phyloP scores from a whole-genome alignment of 1,284 basidiomycete genomes.

The Sanghuangporus sanghuang region DNA sequence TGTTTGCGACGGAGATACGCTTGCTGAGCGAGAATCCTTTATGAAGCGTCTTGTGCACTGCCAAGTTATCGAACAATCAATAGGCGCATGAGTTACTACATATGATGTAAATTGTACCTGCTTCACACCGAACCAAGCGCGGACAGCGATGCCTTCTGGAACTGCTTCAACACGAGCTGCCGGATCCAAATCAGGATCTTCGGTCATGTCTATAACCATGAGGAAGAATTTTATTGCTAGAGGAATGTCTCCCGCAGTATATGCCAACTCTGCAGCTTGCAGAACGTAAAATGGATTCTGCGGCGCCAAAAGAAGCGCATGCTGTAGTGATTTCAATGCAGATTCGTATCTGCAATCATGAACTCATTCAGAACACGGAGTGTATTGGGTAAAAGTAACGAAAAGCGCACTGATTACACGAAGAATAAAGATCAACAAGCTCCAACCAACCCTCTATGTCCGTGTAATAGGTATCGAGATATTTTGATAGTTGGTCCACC shows the following conservation, averaged over 20 bases:
- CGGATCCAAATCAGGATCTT: constrained; percentile 43
- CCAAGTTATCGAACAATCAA: not conserved
- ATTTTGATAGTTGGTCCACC: constrained; percentile 70
- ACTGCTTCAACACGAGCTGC: constrained; percentile 36
- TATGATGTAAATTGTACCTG: constrained; percentile 43
- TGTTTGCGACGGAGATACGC: constrained; percentile 51
- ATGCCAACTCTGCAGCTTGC: constrained; percentile 84
- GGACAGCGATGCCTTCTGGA: constrained; percentile 52
- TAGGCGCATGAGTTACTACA: not conserved
- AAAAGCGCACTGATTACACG: constrained; percentile 63
- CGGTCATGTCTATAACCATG: constrained; percentile 78
- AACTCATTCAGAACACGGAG: not conserved
- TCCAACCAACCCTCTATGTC: constrained; percentile 93
- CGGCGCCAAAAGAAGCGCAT: constrained; percentile 76
- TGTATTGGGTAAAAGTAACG: not conserved
- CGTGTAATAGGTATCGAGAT: constrained; percentile 90
- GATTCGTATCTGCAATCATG: constrained; percentile 46
- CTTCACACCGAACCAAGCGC: constrained; percentile 87
- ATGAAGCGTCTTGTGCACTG: constrained; percentile 58
- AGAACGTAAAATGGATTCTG: constrained; percentile 83
- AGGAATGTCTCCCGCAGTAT: constrained; percentile 69
- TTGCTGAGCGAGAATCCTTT: constrained; percentile 30
- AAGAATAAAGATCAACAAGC: constrained; percentile 84
- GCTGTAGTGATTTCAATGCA: constrained; percentile 72
- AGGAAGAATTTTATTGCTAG: constrained; percentile 83